Evolutionary conservation across 1,139 yeast genomes (phyloP).

Genomic region (Arxiozyma telluris): DNA sequence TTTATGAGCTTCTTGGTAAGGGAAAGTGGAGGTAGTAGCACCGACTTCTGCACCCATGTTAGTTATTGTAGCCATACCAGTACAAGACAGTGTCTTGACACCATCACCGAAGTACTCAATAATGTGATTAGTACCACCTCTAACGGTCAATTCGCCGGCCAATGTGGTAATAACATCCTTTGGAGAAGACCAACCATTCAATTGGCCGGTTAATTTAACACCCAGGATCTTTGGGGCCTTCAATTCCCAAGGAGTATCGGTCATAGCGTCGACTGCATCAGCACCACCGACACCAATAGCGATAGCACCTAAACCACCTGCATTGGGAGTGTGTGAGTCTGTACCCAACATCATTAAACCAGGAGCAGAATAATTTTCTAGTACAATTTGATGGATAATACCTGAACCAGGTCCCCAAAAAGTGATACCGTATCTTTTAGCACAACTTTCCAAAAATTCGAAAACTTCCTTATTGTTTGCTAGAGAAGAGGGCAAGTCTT

Average conservation of each 20-base stretch:
- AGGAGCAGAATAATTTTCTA: constrained; percentile 91
- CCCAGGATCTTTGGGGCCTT: constrained; percentile 93
- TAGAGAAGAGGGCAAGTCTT: constrained; percentile 65
- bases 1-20: constrained; percentile 80
- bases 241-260: constrained; percentile 98
- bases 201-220: constrained; percentile 77
- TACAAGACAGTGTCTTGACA: constrained; percentile 74
- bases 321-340: constrained; percentile 95
- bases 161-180: constrained; percentile 88
- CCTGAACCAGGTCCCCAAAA: constrained; percentile 99
- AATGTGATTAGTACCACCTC: constrained; percentile 96
- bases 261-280: constrained; percentile 93
- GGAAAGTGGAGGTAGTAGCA: constrained; percentile 95
- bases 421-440: constrained; percentile 86
- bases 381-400: constrained; percentile 91
- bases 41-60: constrained; percentile 99
- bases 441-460: constrained; percentile 84
- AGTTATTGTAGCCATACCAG: constrained; percentile 99
- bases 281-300: constrained; percentile 99
- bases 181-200: constrained; percentile 91
- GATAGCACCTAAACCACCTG: constrained; percentile 94
- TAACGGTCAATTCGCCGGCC: constrained; percentile 84
- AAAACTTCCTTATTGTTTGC: constrained; percentile 88
- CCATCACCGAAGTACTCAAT: constrained; percentile 96
- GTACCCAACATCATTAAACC: constrained; percentile 96